Evolutionary conservation across 129 eudicot species (phyloP).

Genomic region (Solidago caesia): DNA sequence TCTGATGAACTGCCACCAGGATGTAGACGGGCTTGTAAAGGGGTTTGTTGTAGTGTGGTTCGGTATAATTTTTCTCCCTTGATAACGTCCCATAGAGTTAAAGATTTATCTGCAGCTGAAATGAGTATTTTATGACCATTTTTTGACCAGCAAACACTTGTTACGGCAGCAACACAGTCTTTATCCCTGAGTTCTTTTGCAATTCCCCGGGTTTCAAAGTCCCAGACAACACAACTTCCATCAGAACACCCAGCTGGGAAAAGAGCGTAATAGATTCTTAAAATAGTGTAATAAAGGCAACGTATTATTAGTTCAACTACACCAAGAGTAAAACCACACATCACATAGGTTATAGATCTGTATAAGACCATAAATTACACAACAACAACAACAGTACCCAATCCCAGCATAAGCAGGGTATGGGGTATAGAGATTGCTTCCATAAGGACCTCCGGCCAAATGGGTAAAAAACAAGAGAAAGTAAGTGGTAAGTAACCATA

Average conservation of each 20-base stretch:
- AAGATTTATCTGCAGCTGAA: conserved; percentile 83
- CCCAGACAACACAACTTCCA: conserved; percentile 95
- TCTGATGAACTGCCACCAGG: conserved; percentile 56
- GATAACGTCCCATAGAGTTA: conserved; percentile 83
- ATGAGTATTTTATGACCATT: conserved; percentile 74
- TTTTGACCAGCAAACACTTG: conserved; percentile 93
- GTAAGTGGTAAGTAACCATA: too few relatives aligned
- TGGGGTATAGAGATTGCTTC: too few relatives aligned
- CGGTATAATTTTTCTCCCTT: conserved; percentile 68
- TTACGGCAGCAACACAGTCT: conserved; percentile 71
- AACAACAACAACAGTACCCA: too few relatives aligned
- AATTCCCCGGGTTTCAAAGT: conserved; percentile 85
- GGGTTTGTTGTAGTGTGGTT: conserved; percentile 63
- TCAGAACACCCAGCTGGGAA: conserved; percentile 85
- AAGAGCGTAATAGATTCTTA: background rate
- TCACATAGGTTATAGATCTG: background rate
- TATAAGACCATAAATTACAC: too few relatives aligned
- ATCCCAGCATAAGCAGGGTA: too few relatives aligned
- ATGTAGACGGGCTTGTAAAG: conserved; percentile 84
- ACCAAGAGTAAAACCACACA: too few relatives aligned
- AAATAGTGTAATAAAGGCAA: background rate
- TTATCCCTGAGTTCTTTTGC: conserved; percentile 75
- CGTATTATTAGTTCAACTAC: background rate
- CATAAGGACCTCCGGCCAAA: too few relatives aligned
- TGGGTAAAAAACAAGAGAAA: too few relatives aligned